Base-by-base conservation (phyloP, 768 basidiomycete genomes). In the Phanerochaete sordida region DNA sequence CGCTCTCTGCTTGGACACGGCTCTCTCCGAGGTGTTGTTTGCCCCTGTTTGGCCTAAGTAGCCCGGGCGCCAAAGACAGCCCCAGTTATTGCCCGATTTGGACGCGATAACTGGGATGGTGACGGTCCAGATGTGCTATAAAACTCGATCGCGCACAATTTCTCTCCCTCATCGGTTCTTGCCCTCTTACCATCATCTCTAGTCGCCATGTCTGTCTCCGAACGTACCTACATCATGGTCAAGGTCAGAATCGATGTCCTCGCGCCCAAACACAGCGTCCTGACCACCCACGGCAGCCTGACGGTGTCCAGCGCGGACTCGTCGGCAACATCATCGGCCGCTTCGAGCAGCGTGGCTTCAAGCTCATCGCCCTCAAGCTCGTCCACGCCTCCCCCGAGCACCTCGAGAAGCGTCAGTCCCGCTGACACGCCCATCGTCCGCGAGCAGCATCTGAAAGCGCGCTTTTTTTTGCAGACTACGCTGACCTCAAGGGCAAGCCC, bases 141-240 rank as follows among this genome's bases (percentile, higher is more conserved):
- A 64, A 60, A 56, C 51, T 58, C 33, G 57, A 60, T 46, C 55
- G 26, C 44, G 37, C 44, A 15, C 63, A 66, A 66, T 68, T 66
- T 72, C 66, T 64, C 51, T 58, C 56, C 62, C 62, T 37, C 30
- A 49, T 46, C 57, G 60, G 54, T 67, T 61, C 55, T 65, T 64
- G 26, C 57, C 49, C 53, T 39, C 52, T 57, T 33, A 61, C 39
- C 45, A 52, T 60, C 61, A 58, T 60, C 49, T 66, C 67, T 67
- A 65, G 66, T 68, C 64, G 74, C 67, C 73, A 90, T 90, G 89
- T 87, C 91, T 67, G 75, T 76, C 73, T 69, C 65, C 56, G 95
- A 98, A 75, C 93, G 93, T 76, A 96, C 95, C 76, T 98, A 96
- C 81, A 98, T 98, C 83, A 98, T 98, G 96, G 84, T 98, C 88